Evolutionary conservation across 108 stramenopile genomes (phyloP).

Genomic region (Epithemia pelagica): DNA sequence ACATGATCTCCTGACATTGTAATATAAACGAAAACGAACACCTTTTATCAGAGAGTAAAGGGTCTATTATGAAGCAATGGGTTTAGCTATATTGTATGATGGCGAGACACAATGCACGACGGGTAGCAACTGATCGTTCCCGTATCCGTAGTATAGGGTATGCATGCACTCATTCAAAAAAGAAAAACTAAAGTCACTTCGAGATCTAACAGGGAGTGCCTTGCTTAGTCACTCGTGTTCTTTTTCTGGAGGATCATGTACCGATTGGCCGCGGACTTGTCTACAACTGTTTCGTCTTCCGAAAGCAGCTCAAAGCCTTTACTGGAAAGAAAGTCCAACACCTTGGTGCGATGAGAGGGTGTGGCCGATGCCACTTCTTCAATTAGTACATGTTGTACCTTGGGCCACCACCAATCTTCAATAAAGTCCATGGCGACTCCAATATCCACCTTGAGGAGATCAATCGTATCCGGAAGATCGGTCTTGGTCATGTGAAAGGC

Average conservation of each 20-base stretch:
- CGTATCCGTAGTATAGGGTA: too few relatives aligned
- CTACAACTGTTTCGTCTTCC: background rate
- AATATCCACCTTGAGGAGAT: background rate
- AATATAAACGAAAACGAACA: too few relatives aligned
- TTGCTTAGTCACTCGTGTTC: too few relatives aligned
- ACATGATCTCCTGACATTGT: too few relatives aligned
- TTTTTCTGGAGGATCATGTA: background rate
- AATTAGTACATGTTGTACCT: background rate
- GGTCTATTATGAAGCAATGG: too few relatives aligned
- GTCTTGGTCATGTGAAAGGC: slow-evolving; percentile 1
- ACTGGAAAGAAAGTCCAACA: background rate
- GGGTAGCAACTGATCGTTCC: too few relatives aligned
- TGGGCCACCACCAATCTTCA: background rate
- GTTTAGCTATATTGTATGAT: too few relatives aligned
- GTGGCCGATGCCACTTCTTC: background rate
- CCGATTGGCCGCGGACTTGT: background rate
- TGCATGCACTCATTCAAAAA: too few relatives aligned
- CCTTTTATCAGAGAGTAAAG: too few relatives aligned
- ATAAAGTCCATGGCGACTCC: background rate
- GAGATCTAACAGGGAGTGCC: too few relatives aligned
- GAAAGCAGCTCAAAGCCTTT: background rate
- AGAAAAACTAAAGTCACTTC: too few relatives aligned
- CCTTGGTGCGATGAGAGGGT: background rate
- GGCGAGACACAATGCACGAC: too few relatives aligned
- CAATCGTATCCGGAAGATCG: background rate